Conservation (phyloP, 2,329 filamentous ascomycete genomes). For the Phialophora expanda region DNA sequence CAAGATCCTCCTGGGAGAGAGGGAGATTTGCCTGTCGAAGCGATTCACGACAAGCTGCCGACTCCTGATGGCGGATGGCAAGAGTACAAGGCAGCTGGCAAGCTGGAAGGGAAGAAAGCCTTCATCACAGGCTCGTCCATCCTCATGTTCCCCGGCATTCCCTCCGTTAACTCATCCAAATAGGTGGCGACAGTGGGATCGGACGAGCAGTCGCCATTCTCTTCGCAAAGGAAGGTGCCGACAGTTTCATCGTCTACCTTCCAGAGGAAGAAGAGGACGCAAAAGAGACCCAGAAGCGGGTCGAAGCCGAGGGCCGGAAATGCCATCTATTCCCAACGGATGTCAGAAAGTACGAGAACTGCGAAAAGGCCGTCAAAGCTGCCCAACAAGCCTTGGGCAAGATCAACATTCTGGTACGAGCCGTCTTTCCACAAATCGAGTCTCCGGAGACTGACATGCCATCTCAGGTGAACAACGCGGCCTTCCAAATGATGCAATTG, state of each 20-base stretch:
- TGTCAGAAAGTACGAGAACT: slow-evolving; percentile 68
- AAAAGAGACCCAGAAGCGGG: slow-evolving; percentile 71
- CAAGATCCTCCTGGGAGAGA: slow-evolving; percentile 61
- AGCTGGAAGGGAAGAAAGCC: slow-evolving; percentile 75
- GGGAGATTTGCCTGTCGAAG: slow-evolving; percentile 61
- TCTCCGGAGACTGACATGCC: neutral
- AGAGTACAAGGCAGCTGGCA: slow-evolving; percentile 75
- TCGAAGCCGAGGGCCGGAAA: slow-evolving; percentile 69
- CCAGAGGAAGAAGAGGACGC: slow-evolving; percentile 78
- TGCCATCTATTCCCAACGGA: slow-evolving; percentile 70
- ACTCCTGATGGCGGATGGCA: slow-evolving; percentile 70
- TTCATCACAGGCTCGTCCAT: slow-evolving; percentile 66
- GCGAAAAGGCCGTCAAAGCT: slow-evolving; percentile 70
- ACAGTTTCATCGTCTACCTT: slow-evolving; percentile 74
- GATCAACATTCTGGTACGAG: slow-evolving; percentile 65
- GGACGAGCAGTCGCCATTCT: slow-evolving; percentile 76
- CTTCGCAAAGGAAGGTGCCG: slow-evolving; percentile 80
- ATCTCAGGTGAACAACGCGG: slow-evolving; percentile 65
- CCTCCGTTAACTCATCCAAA: neutral
- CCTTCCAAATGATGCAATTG: slow-evolving; percentile 74
- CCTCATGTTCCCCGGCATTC: neutral
- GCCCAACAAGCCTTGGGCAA: slow-evolving; percentile 69
- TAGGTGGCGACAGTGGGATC: slow-evolving; percentile 75
- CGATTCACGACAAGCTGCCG: slow-evolving; percentile 69
- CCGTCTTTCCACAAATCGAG: too few relatives aligned